Conservation (phyloP, 2,329 filamentous ascomycete species). For the Microdochium nivale region DNA sequence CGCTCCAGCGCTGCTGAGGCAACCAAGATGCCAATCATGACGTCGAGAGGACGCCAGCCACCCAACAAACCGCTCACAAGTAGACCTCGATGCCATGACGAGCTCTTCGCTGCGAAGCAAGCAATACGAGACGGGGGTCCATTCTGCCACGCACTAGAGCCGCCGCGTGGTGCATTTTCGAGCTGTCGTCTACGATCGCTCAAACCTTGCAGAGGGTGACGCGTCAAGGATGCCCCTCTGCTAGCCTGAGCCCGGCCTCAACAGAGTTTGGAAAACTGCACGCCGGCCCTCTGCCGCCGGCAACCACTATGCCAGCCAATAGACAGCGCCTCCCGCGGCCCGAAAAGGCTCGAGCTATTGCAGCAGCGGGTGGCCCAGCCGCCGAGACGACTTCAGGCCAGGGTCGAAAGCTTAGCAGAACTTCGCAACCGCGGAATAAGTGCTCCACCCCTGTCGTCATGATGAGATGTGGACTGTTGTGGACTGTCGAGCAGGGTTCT, state of each 20-base stretch:
- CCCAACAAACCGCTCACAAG: background rate
- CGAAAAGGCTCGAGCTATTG: too few relatives aligned
- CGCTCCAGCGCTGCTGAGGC: too few relatives aligned
- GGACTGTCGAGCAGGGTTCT: background rate
- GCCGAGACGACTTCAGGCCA: background rate
- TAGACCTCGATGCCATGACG: background rate
- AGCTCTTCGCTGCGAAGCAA: background rate
- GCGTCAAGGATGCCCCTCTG: background rate
- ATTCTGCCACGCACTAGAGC: too few relatives aligned
- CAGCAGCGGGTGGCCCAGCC: too few relatives aligned
- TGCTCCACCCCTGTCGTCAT: background rate
- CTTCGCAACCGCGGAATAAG: background rate
- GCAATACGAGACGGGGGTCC: background rate
- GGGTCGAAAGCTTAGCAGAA: background rate
- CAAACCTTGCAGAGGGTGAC: background rate
- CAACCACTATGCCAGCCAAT: background rate
- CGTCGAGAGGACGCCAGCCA: too few relatives aligned
- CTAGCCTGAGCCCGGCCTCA: background rate
- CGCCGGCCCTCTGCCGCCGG: background rate
- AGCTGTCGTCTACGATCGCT: background rate
- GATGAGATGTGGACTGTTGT: background rate
- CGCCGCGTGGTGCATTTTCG: too few relatives aligned
- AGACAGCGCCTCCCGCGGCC: too few relatives aligned
- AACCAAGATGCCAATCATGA: too few relatives aligned
- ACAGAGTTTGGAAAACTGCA: background rate